Base-by-base conservation (phyloP, 2,329 filamentous ascomycete species). In the Alternaria alternata region DNA sequence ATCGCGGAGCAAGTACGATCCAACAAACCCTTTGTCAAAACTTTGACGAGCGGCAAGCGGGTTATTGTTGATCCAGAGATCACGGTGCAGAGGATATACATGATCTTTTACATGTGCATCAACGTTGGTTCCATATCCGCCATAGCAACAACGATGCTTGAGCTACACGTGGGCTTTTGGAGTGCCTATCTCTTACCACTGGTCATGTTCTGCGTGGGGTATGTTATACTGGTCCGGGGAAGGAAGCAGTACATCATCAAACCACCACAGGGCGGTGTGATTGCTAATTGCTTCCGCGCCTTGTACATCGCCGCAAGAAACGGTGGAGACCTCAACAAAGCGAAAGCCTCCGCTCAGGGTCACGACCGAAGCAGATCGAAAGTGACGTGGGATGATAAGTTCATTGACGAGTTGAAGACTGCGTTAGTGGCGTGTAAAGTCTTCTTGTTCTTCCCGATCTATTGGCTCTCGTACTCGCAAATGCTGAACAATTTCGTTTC, bases 61-160 rank as follows among this genome's bases (percentile, higher is more conserved):
- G 80, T 82, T 1, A 75, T 83, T 44, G 74, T 83, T 1, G 81
- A 83, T 54, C 81, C 81, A 0, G 79, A 80, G 39, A 72, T 82
- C 38, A 83, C 81, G 1, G 78, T 81, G 24, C 80, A 82, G 69
- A 71, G 81, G 7, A 81, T 83, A 34, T 83, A 81, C 71, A 81
- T 81, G 87, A 85, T 91, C 69, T 92, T 91, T 79, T 92, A 92
- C 77, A 74, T 85, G 77, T 89, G 87, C 76, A 91, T 92, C 78
- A 92, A 93, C 75, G 63, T 92, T 11, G 91, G 90, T 22, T 87
- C 88, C 2, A 82, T 93, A 14, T 91, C 88, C 0, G 82, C 88
- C 38, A 84, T 92, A 64, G 88, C 87, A 7, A 92, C 89, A 0
- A 88, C 87, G 0, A 89, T 89, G 74, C 86, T 92, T 81, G 91